These are phyloP conservation scores for Populus trichocarpa DNA, from an alignment of 441 rosid genomes.

Conservation along the genomic window DNA sequence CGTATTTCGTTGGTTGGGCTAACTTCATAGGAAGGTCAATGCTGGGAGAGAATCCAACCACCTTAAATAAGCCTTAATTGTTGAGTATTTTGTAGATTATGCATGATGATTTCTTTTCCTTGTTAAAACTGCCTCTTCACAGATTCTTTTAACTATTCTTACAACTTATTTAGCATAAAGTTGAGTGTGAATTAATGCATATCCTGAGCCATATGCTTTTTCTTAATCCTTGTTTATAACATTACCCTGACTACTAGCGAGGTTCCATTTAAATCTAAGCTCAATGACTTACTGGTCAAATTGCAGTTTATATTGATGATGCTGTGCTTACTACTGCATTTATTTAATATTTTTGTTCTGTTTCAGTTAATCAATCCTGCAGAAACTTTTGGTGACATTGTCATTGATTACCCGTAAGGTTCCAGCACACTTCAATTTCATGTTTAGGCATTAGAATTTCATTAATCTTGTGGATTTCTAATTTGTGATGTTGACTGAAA, in stretches of 20 bases:
- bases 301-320: neutral
- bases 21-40: no score
- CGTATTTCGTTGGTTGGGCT: neutral
- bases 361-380: slow-evolving; percentile 89
- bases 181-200: neutral
- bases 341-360: neutral
- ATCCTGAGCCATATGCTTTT: neutral
- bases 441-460: neutral
- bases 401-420: slow-evolving; percentile 70
- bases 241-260: neutral
- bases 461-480: neutral
- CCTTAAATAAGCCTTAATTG: no score
- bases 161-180: neutral
- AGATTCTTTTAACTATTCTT: neutral
- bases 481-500: neutral
- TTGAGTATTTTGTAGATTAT: no score
- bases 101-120: neutral
- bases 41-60: no score
- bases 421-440: neutral
- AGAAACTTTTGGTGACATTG: slow-evolving; percentile 96
- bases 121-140: neutral
- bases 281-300: neutral
- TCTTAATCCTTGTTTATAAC: neutral
- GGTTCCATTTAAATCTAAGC: neutral
- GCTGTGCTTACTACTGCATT: neutral